Base-by-base conservation (phyloP, 495 filamentous ascomycete genomes). In the Aspergillus olivimuriae region DNA sequence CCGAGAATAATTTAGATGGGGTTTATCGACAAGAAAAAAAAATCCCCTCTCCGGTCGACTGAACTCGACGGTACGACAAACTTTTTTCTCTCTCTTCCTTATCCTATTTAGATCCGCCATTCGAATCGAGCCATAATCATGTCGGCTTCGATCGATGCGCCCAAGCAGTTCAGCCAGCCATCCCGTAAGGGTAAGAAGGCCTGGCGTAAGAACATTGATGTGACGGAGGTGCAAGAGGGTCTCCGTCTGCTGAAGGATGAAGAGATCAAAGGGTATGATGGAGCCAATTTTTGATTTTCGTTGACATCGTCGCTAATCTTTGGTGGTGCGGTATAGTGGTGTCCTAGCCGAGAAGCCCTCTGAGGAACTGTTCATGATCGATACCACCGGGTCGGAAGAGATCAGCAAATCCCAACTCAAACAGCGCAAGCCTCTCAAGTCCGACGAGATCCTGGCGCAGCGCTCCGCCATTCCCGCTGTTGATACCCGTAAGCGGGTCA, bases 171-270 rank as follows among this genome's bases (percentile, higher is more conserved):
- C 50, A 89, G 82, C 51, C 92, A 97, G 63, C 82, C 90, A 32
- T 95, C 90, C 9, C 76, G 92, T 56, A 98, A 97, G 64, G 91
- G 92, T 48, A 98, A 98, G 70, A 95, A 90, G 66, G 92, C 92
- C 15, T 98, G 92, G 92, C 76, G 92, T 52, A 98, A 97, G 64
- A 94, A 98, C 70, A 86, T 97, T 56, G 89, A 98, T 63, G 75
- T 97, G 37, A 80, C 86, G 11, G 83, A 92, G 42, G 74, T 98
- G 18, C 76, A 88, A 51, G 71, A 82, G 48, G 92, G 94, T 34
- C 78, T 98, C 34, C 85, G 94, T 44, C 67, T 83, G 47, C 69
- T 89, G 51, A 85, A 89, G 47, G 86, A 90, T 33, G 88, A 95
- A 69, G 81, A 94, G 50, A 87, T 94, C 47, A 78, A 81, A 73